Evolutionary conservation across 2,329 filamentous ascomycete genomes (phyloP).

Genomic region (Geosmithia putterillii): DNA sequence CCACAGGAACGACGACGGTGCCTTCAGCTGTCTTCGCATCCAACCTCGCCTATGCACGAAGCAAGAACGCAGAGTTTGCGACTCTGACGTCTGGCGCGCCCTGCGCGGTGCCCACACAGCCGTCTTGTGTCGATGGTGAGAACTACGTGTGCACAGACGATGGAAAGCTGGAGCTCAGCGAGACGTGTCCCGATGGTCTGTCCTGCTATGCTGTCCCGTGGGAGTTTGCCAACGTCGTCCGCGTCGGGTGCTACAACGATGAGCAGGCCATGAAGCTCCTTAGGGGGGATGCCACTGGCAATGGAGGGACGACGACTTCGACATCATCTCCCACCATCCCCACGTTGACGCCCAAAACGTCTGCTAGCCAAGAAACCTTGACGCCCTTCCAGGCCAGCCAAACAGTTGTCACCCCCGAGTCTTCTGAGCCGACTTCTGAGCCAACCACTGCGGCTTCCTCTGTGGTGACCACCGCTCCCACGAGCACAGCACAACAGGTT

Average conservation of each 20-base stretch:
- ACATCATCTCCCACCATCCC: no score
- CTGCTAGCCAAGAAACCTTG: neutral
- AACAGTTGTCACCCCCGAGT: neutral
- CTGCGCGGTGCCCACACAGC: constrained; percentile 28
- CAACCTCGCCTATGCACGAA: constrained; percentile 30
- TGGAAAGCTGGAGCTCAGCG: constrained; percentile 27
- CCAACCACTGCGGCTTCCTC: neutral
- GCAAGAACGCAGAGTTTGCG: constrained; percentile 35
- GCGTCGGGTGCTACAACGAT: constrained; percentile 32
- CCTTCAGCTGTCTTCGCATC: constrained; percentile 25
- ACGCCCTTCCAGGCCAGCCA: neutral
- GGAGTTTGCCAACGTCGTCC: constrained; percentile 31
- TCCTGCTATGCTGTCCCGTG: constrained; percentile 44
- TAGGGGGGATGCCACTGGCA: constrained; percentile 11
- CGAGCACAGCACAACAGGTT: neutral
- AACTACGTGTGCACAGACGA: constrained; percentile 29
- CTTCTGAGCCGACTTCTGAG: neutral
- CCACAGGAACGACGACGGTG: constrained; percentile 25
- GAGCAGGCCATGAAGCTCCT: constrained; percentile 28
- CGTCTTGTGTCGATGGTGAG: constrained; percentile 39
- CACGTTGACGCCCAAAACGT: constrained; percentile 3
- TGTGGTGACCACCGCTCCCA: neutral
- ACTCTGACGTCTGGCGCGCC: constrained; percentile 29
- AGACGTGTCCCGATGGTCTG: constrained; percentile 17
- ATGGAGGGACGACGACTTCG: neutral